Base-by-base conservation (phyloP, 352 stramenopile genomes). In the Globisporangium megalacanthum region DNA sequence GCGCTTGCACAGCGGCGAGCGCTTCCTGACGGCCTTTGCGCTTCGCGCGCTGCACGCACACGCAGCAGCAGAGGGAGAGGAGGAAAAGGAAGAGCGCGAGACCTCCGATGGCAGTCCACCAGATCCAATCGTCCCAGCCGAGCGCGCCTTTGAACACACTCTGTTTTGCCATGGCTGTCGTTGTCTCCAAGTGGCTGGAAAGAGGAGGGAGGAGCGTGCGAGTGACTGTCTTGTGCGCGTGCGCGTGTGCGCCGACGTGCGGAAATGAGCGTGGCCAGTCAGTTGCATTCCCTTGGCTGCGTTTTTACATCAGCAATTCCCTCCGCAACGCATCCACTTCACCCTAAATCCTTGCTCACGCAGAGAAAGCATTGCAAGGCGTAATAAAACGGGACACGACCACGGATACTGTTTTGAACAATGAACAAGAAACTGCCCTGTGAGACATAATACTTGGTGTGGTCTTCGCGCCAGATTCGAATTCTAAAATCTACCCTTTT, bases 61-160 rank as follows among this genome's bases (percentile, higher is more conserved):
- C 72, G 71, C 75, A 83, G 65, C 76, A 90, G 76, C 83, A 90
- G 35, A 92, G 70, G 13, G 86, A 48, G 33, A 79, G 62, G 59
- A 92, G 63, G 47, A 90, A 67, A 52, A 92, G 61, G 54, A 92
- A 66, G 53, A 92, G 74, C 52, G 56, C 74, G 29, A 88, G 58
- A 54, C 70, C 74, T 61, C 78, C 73, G 50, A 90, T 83, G 39
- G 60, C 71, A 46, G 70, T 65, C 79, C 78, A 90, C 83, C 83
- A 92, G 61, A 89, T 73, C 79, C 83, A 90, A 63, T 92, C 83
- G 63, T 90, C 78, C 70, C 73, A 86, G 46, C 75, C 75, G 1
- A 89, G 62, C n/a, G 78, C 69, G 57, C 79, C 82, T 33, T 89
- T 89, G 62, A 89, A 92, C 48, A 86, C 69, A 25, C 72, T 69